Evolutionary conservation across 2,329 filamentous ascomycete species (phyloP).

Genomic region (Alternaria incomplexa): DNA sequence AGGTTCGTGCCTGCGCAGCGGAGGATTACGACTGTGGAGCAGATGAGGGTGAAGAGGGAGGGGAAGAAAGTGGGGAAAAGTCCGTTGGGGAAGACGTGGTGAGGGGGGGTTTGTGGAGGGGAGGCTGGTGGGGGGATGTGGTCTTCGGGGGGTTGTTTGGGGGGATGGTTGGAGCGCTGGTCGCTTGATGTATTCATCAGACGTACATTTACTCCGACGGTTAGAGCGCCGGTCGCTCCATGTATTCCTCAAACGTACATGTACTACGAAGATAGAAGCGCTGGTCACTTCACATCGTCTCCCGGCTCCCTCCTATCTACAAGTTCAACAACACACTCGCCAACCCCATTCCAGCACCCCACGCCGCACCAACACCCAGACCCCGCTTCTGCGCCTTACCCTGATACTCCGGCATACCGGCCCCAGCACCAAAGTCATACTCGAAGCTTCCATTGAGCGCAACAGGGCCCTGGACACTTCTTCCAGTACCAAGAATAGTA

Average conservation of each 20-base stretch:
- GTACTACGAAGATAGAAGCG: not conserved
- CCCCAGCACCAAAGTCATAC: slow-evolving; percentile 2
- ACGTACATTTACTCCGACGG: fast-evolving
- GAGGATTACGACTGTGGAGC: not conserved
- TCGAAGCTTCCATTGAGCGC: slow-evolving; percentile 21
- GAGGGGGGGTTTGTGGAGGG: not conserved
- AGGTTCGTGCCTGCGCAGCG: not conserved
- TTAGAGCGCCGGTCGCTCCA: not conserved
- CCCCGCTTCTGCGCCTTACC: not conserved
- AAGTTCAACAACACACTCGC: not conserved
- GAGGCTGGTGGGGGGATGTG: not conserved
- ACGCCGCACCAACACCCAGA: not conserved
- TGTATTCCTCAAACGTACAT: not conserved
- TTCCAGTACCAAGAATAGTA: slow-evolving; percentile 46
- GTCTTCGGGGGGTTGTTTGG: not conserved
- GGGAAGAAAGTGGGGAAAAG: not conserved
- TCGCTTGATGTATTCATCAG: not conserved
- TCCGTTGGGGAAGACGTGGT: not conserved
- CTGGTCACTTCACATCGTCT: not conserved
- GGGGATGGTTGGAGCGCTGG: not conserved
- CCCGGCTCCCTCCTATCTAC: not conserved
- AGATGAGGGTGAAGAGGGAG: not conserved
- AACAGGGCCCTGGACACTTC: slow-evolving; percentile 61
- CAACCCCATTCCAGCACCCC: not conserved
- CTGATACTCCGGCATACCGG: not conserved